Evolutionary conservation across 371 early-diverging fungal species (phyloP), one percentile per base, ranked within the genome.

Genomic region (Mortierella sp.): DNA sequence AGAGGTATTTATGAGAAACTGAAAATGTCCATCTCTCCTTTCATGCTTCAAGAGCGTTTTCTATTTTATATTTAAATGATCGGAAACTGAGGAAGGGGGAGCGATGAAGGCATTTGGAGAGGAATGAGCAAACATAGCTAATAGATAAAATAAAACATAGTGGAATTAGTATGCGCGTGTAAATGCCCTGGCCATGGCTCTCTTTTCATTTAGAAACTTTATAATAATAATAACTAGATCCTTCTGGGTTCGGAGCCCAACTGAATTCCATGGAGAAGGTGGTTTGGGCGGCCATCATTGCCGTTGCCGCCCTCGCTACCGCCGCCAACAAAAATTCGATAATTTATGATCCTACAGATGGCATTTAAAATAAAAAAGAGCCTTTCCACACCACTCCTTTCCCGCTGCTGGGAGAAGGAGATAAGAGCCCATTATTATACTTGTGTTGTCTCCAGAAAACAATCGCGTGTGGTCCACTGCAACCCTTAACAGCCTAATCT

Each of bases 361-460:
- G n/a, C 13, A 37, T 37, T 37, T 37, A 37, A 37, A 37, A 37
- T 37, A 37, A 37, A 10, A 37, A 37, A 37, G 45, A 45, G 45
- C 45, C 17, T 45, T 19, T 45, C n/a, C 19, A 19, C 45, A 43
- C 9, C 51, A 51, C 13, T 7, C 19, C 57, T n/a, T 34, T 34
- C 57, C 57, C n/a, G 28, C 26, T 8, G 34, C 57, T n/a, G 57
- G 57, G 57, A 57, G 57, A 34, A 32, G n/a, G n/a, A n/a, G n/a
- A n/a, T n/a, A n/a, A n/a, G n/a, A n/a, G n/a, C n/a, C n/a, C n/a
- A n/a, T n/a, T n/a, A n/a, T n/a, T n/a, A n/a, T n/a, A n/a, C n/a
- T n/a, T n/a, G n/a, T n/a, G n/a, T n/a, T n/a, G n/a, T n/a, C n/a
- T n/a, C n/a, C n/a, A n/a, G n/a, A n/a, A n/a, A n/a, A n/a, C n/a